Evolutionary conservation across 495 filamentous ascomycete genomes (phyloP).

Genomic region (Penicillium coprophilum): DNA sequence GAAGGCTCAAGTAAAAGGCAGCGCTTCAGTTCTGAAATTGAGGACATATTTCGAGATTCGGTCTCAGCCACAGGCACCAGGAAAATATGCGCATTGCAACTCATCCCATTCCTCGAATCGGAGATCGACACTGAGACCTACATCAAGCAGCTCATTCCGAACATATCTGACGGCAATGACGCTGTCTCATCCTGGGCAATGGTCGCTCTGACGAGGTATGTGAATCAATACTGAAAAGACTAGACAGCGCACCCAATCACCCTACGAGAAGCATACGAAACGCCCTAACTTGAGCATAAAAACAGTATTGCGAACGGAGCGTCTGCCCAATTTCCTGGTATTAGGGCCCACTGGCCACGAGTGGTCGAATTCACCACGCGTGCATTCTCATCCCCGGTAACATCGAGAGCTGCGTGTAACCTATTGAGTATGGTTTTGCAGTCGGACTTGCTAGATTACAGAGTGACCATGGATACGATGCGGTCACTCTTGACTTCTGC

Average conservation of each 20-base stretch:
- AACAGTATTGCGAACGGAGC: slow-evolving; percentile 35
- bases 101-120: slow-evolving; percentile 68
- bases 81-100: slow-evolving; percentile 69
- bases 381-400: slow-evolving; percentile 64
- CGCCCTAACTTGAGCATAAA: slow-evolving; percentile 6
- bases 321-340: slow-evolving; percentile 24
- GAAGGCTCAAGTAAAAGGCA: slow-evolving; percentile 56
- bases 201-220: slow-evolving; percentile 61
- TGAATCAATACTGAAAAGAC: background rate
- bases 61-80: slow-evolving; percentile 52
- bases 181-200: slow-evolving; percentile 63
- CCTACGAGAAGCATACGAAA: background rate
- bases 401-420: slow-evolving; percentile 78
- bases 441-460: slow-evolving; percentile 59
- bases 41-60: slow-evolving; percentile 63
- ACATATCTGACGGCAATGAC: slow-evolving; percentile 57
- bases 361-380: slow-evolving; percentile 74
- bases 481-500: slow-evolving; percentile 69
- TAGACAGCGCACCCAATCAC: too few relatives aligned
- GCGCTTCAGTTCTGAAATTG: slow-evolving; percentile 55
- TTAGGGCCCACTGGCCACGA: slow-evolving; percentile 61
- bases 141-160: slow-evolving; percentile 48
- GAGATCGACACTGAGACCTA: slow-evolving; percentile 42
- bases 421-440: slow-evolving; percentile 68
- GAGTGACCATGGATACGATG: slow-evolving; percentile 59